Base-by-base conservation (phyloP, 1,139 yeast species). In the Scheffersomyces illinoinensis region DNA sequence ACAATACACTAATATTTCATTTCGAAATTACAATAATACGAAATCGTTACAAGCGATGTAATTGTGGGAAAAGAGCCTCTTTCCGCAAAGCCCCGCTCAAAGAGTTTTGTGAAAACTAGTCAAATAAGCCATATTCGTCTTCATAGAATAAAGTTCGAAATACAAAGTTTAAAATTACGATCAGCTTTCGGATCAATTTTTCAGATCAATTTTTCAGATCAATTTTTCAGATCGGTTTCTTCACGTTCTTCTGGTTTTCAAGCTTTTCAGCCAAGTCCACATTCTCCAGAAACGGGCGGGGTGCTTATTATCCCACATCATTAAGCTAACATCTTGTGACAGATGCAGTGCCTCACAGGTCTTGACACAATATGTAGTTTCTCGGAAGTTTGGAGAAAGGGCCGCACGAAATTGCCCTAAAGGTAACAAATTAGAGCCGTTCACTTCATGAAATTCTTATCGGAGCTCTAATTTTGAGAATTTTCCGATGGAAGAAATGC, bases 401-500 rank as follows among this genome's bases (percentile, higher is more conserved):
- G 51, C 51, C 26, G 51, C 51, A 48, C 51, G 51, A 48, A 48
- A 48, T 48, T 48, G 21, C 51, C 51, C 10, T 20, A 48, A 48
- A 20, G 12, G 50, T 6, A 48, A 48, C n/a, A 48, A 48, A 17
- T 33, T 33, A 48, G 51, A 48, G 51, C 51, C 51, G 51, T 48
- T 48, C 26, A 48, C 26, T 20, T 10, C 21, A 20, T 20, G 51
- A 17, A 48, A 48, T 48, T 48, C 51, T 48, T 48, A 48, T 48
- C 51, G 26, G 51, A 48, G 43, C 17, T 33, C 43, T 17, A 33
- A 33, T 12, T 33, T 10, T 10, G 17, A 33, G 43, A 33, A 33
- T 33, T 33, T 33, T 33, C 43, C 17, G 14, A 33, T 33, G 43
- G 43, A 33, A 33, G 43, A 33, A 33, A 33, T 33, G 17, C 43